A percentile compares a stretch with the other conserved stretches of the same genome.
These are phyloP conservation scores for Trichoderma sp. DNA, from an alignment of 2,329 filamentous ascomycete species.

Conservation along the genomic window DNA sequence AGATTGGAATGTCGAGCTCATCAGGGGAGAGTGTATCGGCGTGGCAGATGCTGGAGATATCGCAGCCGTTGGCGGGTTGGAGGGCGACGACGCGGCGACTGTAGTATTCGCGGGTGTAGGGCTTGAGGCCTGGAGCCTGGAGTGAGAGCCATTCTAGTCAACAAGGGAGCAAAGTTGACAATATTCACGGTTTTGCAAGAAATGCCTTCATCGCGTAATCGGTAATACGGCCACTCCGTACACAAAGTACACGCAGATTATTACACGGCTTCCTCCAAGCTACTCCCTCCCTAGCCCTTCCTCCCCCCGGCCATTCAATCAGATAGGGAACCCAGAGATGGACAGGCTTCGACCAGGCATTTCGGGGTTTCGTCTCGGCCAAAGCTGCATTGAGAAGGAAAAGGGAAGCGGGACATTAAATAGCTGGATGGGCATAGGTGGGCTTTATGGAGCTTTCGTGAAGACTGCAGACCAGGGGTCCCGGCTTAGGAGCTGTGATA, in stretches of 20 bases:
- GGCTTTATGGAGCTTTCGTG: constrained; percentile 1
- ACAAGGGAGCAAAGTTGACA: background rate
- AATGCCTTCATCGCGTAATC: constrained; percentile 11
- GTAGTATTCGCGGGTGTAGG: constrained; percentile 47
- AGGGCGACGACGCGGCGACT: constrained; percentile 21
- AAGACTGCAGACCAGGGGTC: background rate
- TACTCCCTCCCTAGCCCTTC: background rate
- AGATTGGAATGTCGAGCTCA: constrained; percentile 35
- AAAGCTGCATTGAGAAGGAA: background rate
- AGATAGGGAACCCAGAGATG: background rate
- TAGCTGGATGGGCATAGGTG: background rate
- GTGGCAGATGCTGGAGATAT: constrained; percentile 59
- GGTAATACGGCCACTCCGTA: constrained; percentile 13
- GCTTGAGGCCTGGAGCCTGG: constrained; percentile 43
- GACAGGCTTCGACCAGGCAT: background rate
- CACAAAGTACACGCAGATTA: background rate
- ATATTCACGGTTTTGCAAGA: constrained; percentile 2
- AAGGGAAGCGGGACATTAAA: background rate
- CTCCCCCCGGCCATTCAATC: background rate
- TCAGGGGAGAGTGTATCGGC: constrained; percentile 55
- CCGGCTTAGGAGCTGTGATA: background rate
- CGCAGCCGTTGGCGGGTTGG: constrained; percentile 34
- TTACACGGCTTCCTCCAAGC: background rate
- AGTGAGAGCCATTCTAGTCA: background rate
- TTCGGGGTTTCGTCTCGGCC: background rate